Percentiles rank a stretch among this genome's conserved stretches.
phyloP scores from a whole-genome alignment of 306 rosid species.

The Lablab purpureus region DNA sequence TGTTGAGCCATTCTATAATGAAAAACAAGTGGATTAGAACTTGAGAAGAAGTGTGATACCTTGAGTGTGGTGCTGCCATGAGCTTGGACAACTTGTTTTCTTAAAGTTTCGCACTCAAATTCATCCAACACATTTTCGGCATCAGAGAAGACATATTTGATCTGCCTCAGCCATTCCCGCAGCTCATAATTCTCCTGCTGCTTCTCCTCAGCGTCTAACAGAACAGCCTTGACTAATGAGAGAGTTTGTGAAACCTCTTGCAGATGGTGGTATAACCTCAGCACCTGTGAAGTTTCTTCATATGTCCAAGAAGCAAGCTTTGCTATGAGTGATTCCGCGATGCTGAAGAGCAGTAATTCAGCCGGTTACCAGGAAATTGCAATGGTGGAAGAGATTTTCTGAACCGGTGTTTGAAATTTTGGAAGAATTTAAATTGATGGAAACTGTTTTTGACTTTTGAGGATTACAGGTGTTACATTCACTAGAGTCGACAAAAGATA shows the following conservation, averaged over 20 bases:
- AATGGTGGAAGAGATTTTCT: background rate
- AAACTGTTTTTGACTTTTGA: background rate
- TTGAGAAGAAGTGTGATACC: conserved; percentile 39
- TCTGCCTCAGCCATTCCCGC: conserved; percentile 25
- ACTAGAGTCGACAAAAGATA: background rate
- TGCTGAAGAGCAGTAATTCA: conserved; percentile 23
- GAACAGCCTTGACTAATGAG: conserved; percentile 32
- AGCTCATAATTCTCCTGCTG: background rate
- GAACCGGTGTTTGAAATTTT: background rate
- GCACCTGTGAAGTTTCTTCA: conserved; percentile 24
- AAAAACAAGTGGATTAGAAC: conserved; percentile 22
- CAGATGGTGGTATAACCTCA: conserved; percentile 31
- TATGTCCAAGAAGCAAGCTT: conserved; percentile 36
- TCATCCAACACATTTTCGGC: conserved; percentile 48
- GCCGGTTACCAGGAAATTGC: conserved; percentile 21
- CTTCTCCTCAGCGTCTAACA: conserved; percentile 51
- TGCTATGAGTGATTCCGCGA: background rate
- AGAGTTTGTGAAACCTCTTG: conserved; percentile 16
- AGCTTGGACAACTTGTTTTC: conserved; percentile 11
- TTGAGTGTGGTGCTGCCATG: background rate
- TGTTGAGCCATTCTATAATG: background rate
- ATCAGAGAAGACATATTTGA: conserved; percentile 24
- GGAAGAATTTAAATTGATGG: background rate
- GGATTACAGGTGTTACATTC: background rate
- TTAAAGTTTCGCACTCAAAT: conserved; percentile 34